Conservation (phyloP, 1,139 yeast species). For the Hyphopichia wangnamkhiaoensis region DNA sequence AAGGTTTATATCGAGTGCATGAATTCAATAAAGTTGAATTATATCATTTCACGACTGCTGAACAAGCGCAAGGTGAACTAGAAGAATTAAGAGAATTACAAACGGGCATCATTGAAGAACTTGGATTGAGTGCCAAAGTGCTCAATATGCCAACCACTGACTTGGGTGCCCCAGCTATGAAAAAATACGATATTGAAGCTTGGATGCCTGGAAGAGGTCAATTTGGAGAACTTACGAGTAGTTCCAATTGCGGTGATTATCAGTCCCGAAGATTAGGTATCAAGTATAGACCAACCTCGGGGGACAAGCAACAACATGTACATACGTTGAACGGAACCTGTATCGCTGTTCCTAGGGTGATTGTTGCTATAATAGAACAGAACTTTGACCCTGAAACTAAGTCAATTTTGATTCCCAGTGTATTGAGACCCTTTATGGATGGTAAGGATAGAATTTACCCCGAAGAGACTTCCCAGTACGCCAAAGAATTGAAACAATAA, state of each 20-base stretch:
- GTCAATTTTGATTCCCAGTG: slow-evolving; percentile 66
- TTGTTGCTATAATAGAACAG: slow-evolving; percentile 86
- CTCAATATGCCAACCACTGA: slow-evolving; percentile 89
- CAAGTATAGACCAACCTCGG: slow-evolving; percentile 40
- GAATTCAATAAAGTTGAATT: slow-evolving; percentile 97
- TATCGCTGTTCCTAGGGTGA: slow-evolving; percentile 89
- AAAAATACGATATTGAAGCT: slow-evolving; percentile 92
- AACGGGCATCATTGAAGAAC: slow-evolving; percentile 56
- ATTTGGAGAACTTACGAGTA: slow-evolving; percentile 93
- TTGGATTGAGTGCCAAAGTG: slow-evolving; percentile 81
- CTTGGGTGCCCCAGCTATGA: slow-evolving; percentile 89
- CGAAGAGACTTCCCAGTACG: background rate
- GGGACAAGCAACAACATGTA: slow-evolving; percentile 50
- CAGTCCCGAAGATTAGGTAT: slow-evolving; percentile 85
- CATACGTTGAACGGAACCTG: slow-evolving; percentile 96
- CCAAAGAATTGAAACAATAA: slow-evolving; percentile 3
- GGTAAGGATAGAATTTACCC: slow-evolving; percentile 41
- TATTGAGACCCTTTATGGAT: slow-evolving; percentile 67
- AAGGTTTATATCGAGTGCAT: slow-evolving; percentile 92
- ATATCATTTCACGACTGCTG: slow-evolving; percentile 69
- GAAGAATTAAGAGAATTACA: slow-evolving; percentile 68
- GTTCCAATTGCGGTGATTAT: slow-evolving; percentile 91
- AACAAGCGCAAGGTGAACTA: slow-evolving; percentile 50
- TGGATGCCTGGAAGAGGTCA: slow-evolving; percentile 97
- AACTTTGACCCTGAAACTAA: slow-evolving; percentile 62